Conservation (phyloP, 2,329 filamentous ascomycete genomes). For the Ustulina deusta region DNA sequence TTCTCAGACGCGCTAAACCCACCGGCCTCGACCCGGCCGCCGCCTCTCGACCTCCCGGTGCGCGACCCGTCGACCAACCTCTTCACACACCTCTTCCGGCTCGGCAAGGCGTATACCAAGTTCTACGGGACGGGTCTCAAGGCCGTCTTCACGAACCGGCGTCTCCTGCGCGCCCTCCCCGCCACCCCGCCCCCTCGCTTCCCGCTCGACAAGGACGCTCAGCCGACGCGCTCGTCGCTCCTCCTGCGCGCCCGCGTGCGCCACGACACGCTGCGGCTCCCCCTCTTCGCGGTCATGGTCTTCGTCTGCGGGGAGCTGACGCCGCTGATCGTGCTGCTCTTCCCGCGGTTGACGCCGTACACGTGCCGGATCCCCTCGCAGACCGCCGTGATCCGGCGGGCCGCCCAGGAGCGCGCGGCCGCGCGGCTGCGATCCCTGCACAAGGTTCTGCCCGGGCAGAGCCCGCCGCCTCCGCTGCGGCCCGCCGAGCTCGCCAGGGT, state of each 20-base stretch:
- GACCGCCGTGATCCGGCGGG: constrained; percentile 66
- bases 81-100: constrained; percentile 66
- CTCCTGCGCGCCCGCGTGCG: constrained; percentile 75
- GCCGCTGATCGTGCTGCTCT: constrained; percentile 78
- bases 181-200: constrained; percentile 22
- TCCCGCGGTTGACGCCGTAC: constrained; percentile 78
- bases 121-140: constrained; percentile 92
- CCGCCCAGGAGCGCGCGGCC: constrained; percentile 65
- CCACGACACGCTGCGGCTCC: constrained; percentile 81
- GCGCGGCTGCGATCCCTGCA: constrained; percentile 61
- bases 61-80: constrained; percentile 60
- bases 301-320: constrained; percentile 88
- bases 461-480: too few species aligned
- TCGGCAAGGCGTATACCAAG: constrained; percentile 79
- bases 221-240: constrained; percentile 73
- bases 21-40: constrained; percentile 77
- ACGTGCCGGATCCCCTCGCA: constrained; percentile 87
- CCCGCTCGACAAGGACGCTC: constrained; percentile 51
- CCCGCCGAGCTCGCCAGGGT: not conserved
- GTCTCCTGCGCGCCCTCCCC: constrained; percentile 58
- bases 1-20: constrained; percentile 70
- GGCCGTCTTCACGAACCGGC: constrained; percentile 76
- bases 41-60: constrained; percentile 72
- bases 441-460: not conserved
- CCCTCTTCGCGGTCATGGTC: constrained; percentile 80